Percentiles rank a stretch among this genome's conserved stretches.
These are phyloP conservation scores for Rubroboletus satanas DNA, from an alignment of 768 basidiomycete genomes.

Conservation along the genomic window DNA sequence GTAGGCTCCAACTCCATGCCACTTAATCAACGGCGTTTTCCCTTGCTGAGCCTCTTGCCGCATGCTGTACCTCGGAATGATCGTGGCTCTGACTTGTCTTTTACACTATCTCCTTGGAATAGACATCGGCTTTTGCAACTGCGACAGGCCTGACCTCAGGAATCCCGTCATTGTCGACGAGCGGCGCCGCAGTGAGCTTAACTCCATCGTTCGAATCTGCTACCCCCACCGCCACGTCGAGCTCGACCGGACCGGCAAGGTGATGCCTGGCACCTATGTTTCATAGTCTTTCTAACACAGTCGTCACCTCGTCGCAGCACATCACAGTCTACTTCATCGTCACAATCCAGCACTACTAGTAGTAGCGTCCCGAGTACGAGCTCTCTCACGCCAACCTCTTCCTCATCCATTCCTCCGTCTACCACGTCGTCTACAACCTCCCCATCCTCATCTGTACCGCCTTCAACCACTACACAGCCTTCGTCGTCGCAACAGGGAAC, in stretches of 20 bases:
- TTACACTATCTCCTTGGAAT: not conserved
- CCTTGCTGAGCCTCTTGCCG: too few species aligned
- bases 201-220: not conserved
- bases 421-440: not conserved
- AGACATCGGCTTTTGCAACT: not conserved
- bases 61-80: not conserved
- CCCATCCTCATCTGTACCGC: not conserved
- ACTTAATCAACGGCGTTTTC: not conserved
- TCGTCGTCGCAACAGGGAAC: slow-evolving; percentile 6
- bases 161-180: not conserved
- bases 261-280: not conserved
- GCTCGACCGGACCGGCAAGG: slow-evolving; percentile 15
- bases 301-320: not conserved
- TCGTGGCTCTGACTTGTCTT: not conserved
- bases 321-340: not conserved
- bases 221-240: not conserved
- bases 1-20: not conserved
- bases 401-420: not conserved
- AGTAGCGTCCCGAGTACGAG: not conserved
- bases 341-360: not conserved
- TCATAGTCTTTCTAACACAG: not conserved
- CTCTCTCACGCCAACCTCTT: not conserved
- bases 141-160: not conserved
- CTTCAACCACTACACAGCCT: not conserved
- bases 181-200: not conserved